Base-by-base conservation (phyloP, 352 stramenopile species). In the Thraustotheca clavata region DNA sequence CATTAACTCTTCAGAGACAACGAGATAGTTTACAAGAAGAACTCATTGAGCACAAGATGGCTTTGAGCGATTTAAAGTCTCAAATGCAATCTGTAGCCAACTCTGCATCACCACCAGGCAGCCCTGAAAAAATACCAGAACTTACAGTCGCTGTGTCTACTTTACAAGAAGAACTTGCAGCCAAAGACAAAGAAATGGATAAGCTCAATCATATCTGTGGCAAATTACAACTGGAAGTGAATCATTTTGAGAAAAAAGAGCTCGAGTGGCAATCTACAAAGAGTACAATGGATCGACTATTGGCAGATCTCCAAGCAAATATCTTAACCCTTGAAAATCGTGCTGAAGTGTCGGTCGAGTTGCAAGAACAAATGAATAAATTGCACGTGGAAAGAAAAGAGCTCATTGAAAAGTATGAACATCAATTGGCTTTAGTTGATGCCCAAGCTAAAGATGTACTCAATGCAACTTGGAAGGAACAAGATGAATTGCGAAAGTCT, bases 171-270 rank as follows among this genome's bases (percentile, higher is more conserved):
- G 54, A 62, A 31, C 48, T 50, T 12, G 22, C 1, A 11, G 33
- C 20, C 3, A 20, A 9, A 4, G 54, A 47, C 16, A 47, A 62
- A 16, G 27, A 62, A 4, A 26, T 62, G 2, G 54, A 62, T 26
- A 22, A 62, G 24, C 38, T 62, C 27, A 62, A 62, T 34, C 54
- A 40, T 6, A 62, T 62, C 24, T 62, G 54, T 29, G 54, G 54
- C 33, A 40, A 20, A 11, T 29, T 62, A 6, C 54, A 62, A 34
- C 35, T 62, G 9, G 38, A 62, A 49, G 34, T 62, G 33, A 62
- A 62, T 11, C 12, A 36, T 36, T 62, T 62, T 26, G 54, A 62
- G 27, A 14, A 36, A 4, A 48, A n/a, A 1, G 20, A 62, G 18
- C 8, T 34, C 16, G 54, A 47, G 22, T 62, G 54, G 54, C 26